phyloP scores from a whole-genome alignment of 2,329 filamentous ascomycete species.

The Elsinoe australis region DNA sequence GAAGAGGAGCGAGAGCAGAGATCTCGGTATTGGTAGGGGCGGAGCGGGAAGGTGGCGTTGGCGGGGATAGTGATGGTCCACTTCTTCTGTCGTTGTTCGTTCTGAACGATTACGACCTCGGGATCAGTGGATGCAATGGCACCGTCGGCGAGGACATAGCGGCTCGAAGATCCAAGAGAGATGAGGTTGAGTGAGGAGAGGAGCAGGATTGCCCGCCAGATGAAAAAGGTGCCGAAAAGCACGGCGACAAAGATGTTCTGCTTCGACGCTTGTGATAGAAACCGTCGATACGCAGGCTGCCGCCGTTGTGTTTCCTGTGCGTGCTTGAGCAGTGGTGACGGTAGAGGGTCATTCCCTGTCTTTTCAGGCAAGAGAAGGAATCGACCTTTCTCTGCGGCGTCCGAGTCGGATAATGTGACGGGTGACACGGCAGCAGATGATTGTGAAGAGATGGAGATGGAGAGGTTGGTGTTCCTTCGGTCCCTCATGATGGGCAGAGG shows the following conservation, averaged over 20 bases:
- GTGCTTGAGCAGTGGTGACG: slow-evolving; percentile 22
- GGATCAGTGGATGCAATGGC: slow-evolving; percentile 62
- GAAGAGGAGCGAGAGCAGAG: slow-evolving; percentile 45
- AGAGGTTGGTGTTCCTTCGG: slow-evolving; percentile 40
- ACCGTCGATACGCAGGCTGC: slow-evolving; percentile 13
- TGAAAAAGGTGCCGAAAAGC: slow-evolving; percentile 14
- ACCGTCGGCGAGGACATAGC: slow-evolving; percentile 61
- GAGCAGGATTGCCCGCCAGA: slow-evolving; percentile 16
- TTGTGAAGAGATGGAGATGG: slow-evolving; percentile 53
- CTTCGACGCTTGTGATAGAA: neutral
- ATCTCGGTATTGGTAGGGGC: slow-evolving; percentile 57
- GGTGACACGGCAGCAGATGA: slow-evolving; percentile 63
- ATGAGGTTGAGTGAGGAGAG: slow-evolving; percentile 29
- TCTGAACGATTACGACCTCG: slow-evolving; percentile 62
- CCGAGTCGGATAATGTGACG: slow-evolving; percentile 43
- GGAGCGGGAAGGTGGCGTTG: slow-evolving; percentile 58
- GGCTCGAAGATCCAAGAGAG: slow-evolving; percentile 15
- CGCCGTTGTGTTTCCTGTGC: slow-evolving; percentile 16
- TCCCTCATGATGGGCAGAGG: slow-evolving; percentile 35
- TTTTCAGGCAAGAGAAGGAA: slow-evolving; percentile 33
- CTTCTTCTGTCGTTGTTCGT: slow-evolving; percentile 55
- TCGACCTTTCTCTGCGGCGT: slow-evolving; percentile 53
- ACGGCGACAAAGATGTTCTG: slow-evolving; percentile 19
- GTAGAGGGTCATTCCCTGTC: slow-evolving; percentile 19
- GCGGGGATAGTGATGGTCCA: slow-evolving; percentile 79